These are phyloP conservation scores for Amanita exitialis DNA, from an alignment of 768 basidiomycete species.

Conservation along the genomic window DNA sequence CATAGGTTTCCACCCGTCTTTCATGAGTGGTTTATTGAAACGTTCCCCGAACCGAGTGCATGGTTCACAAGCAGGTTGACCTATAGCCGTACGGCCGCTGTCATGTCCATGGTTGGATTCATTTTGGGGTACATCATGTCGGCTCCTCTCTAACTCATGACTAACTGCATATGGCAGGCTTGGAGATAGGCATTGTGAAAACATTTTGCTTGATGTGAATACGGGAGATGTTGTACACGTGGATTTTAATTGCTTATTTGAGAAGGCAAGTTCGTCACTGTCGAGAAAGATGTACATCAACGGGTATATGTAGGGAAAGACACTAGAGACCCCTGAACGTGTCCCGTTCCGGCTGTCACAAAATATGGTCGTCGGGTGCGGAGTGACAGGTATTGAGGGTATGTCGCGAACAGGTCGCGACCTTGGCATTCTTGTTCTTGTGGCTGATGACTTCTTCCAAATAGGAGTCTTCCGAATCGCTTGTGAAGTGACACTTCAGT, in stretches of 20 bases:
- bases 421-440: not conserved
- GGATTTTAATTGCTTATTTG: slow-evolving; percentile 97
- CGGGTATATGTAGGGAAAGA: slow-evolving; percentile 50
- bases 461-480: slow-evolving; percentile 83
- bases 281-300: not conserved
- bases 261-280: slow-evolving; percentile 51
- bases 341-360: slow-evolving; percentile 94
- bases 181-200: slow-evolving; percentile 96
- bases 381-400: slow-evolving; percentile 91
- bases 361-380: slow-evolving; percentile 86
- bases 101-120: slow-evolving; percentile 98
- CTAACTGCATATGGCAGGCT: slow-evolving; percentile 37
- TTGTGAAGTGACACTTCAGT: slow-evolving; percentile 81
- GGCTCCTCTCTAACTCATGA: not conserved
- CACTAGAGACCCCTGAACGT: slow-evolving; percentile 78
- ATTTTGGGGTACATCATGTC: slow-evolving; percentile 68
- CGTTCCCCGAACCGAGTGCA: slow-evolving; percentile 91
- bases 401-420: slow-evolving; percentile 2
- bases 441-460: not conserved
- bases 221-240: slow-evolving; percentile 92
- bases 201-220: slow-evolving; percentile 83
- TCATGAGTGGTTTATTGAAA: slow-evolving; percentile 96
- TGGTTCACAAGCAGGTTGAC: slow-evolving; percentile 87
- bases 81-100: slow-evolving; percentile 85
- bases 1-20: slow-evolving; percentile 78